Base-by-base conservation (phyloP, 495 filamentous ascomycete genomes). In the Aspergillus bertholletiae region DNA sequence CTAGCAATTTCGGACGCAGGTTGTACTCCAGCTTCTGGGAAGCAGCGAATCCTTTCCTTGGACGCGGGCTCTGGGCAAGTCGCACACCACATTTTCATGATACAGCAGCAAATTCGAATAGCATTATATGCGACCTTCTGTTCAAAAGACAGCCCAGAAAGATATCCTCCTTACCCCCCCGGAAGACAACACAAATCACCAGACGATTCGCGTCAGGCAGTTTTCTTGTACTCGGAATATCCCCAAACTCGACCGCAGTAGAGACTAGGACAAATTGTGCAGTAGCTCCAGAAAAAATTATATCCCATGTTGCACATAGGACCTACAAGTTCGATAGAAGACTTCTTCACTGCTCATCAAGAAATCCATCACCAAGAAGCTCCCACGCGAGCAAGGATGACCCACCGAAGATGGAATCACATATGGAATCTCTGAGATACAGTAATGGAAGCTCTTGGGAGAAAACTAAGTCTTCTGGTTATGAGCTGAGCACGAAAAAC, bases 1-100 rank as follows among this genome's bases (percentile, higher is more conserved):
- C 75, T 72, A 69, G 73, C 60, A 77, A 78, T 72, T 66, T 82
- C 61, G 73, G 73, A 73, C 69, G 73, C 50, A 76, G 72, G 69
- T 68, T 80, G 55, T 76, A 77, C 62, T 71, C 68, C 67, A 68
- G 70, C 56, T 57, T 81, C 45, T 73, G 77, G 72, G 71, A 70
- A 59, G 65, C 71, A 47, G 65, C 72, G 53, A 63, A 65, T 59
- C 73, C 71, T 51, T 63, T 74, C 40, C 44, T 74, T 22, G 69
- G 64, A 51, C 88, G 80, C 44, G 57, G 61, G 18, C 55, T 69
- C 60, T 65, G 65, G 54, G 39, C 63, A 53, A 69, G 56, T 58
- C 65, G 65, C 52, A 54, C 62, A 11, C 51, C 62, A 32, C 54
- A 56, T 18, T 37, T 64, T 34, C 32, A 56, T 11, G 53, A 66